phyloP scores from a whole-genome alignment of 306 rosid species.

The Trichosanthes cucumerina region DNA sequence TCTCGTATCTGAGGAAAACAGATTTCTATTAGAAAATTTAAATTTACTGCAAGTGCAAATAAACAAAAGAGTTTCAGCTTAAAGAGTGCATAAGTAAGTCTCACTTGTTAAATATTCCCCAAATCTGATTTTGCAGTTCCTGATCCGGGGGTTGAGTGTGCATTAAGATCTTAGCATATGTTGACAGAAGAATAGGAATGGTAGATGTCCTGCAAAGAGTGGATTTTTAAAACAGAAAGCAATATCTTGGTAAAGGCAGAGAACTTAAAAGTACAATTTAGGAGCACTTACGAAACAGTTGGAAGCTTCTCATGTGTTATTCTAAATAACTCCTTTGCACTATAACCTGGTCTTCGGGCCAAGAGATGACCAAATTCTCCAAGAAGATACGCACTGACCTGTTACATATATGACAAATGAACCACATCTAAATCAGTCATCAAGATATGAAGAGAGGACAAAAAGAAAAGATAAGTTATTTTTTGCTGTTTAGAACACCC shows the following conservation, averaged over 20 bases:
- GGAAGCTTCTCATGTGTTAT: conserved; percentile 98
- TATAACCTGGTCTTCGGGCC: conserved; percentile 85
- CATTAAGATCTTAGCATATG: conserved; percentile 98
- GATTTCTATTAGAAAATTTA: conserved; percentile 21
- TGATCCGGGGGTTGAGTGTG: conserved; percentile 93
- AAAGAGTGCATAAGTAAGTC: conserved; percentile 26
- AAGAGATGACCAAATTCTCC: conserved; percentile 99
- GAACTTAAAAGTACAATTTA: not conserved
- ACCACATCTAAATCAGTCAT: not conserved
- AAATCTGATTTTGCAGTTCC: conserved; percentile 91
- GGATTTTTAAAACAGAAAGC: conserved; percentile 13
- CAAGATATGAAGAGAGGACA: not conserved
- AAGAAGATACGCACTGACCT: conserved; percentile 95
- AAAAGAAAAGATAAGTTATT: not conserved
- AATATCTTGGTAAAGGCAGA: conserved; percentile 4
- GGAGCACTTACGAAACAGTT: conserved; percentile 69
- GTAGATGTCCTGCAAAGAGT: conserved; percentile 65
- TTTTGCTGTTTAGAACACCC: not conserved
- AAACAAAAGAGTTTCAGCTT: conserved; percentile 7
- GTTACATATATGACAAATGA: conserved; percentile 25
- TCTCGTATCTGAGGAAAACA: conserved; percentile 61
- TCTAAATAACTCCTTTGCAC: conserved; percentile 75
- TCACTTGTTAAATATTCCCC: conserved; percentile 90
- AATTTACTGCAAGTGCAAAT: not conserved
- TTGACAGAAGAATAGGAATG: conserved; percentile 83